Evolutionary conservation across 2,329 filamentous ascomycete species (phyloP).

Genomic region (Sporothrix curviconia): DNA sequence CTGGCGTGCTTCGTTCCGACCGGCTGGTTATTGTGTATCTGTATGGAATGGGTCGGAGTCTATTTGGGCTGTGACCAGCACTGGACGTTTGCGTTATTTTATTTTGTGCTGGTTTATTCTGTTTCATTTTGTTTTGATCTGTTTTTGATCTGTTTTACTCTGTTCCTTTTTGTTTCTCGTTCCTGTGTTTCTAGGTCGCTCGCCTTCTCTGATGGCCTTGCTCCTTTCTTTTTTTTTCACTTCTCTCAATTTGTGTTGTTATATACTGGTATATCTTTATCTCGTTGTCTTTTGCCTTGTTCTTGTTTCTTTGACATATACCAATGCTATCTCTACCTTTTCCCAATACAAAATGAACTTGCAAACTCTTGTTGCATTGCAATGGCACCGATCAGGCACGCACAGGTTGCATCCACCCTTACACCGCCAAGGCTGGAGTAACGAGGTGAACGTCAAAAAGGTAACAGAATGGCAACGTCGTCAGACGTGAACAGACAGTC

Average conservation of each 20-base stretch:
- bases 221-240: conserved; percentile 1
- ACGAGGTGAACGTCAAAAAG: neutral
- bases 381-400: too few relatives aligned
- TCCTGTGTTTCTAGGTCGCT: neutral
- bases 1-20: too few relatives aligned
- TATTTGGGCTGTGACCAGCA: neutral
- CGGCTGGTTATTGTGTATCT: neutral
- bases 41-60: neutral
- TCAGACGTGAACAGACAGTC: neutral
- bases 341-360: too few relatives aligned
- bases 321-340: too few relatives aligned
- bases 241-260: conserved; percentile 6
- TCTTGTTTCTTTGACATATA: neutral
- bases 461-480: neutral
- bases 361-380: too few relatives aligned
- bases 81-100: neutral
- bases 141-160: neutral
- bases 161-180: neutral
- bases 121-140: neutral
- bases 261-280: conserved; percentile 10
- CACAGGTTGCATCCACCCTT: too few relatives aligned
- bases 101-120: neutral
- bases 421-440: too few relatives aligned
- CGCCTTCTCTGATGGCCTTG: too few relatives aligned
- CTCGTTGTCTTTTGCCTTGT: neutral